Percentiles rank a stretch among this genome's conserved stretches.
Evolutionary conservation across 2,329 filamentous ascomycete genomes (phyloP).

Genomic region (Teratosphaeria pseudoeucalypti): DNA sequence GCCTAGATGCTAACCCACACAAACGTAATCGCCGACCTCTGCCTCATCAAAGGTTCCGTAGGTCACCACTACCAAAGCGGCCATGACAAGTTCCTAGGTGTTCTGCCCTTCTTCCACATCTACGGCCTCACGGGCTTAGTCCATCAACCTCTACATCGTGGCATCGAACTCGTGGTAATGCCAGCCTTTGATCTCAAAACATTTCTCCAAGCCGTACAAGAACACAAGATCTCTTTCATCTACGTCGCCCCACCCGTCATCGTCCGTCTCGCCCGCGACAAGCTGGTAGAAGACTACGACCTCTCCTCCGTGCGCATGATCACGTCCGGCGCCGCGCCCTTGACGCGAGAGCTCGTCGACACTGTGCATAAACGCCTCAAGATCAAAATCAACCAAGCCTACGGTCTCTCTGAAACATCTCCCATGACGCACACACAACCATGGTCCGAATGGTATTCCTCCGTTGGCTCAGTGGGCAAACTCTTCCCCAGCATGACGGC

Average conservation of each 20-base stretch:
- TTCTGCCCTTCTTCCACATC: conserved; percentile 85
- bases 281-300: conserved; percentile 68
- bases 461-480: conserved; percentile 67
- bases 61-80: conserved; percentile 31
- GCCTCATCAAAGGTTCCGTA: conserved; percentile 45
- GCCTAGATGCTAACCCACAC: conserved; percentile 62
- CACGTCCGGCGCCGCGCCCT: conserved; percentile 78
- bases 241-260: conserved; percentile 81
- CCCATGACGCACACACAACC: conserved; percentile 59
- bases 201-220: conserved; percentile 66
- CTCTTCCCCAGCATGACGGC: conserved; percentile 70
- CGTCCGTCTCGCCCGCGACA: conserved; percentile 68
- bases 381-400: conserved; percentile 80
- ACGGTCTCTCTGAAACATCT: conserved; percentile 75
- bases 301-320: conserved; percentile 71
- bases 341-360: conserved; percentile 70
- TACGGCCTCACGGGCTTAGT: conserved; percentile 69
- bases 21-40: conserved; percentile 67
- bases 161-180: conserved; percentile 60
- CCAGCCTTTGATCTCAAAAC: conserved; percentile 69
- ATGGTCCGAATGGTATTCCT: conserved; percentile 65
- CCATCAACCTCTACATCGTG: conserved; percentile 55
- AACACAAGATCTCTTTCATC: conserved; percentile 61
- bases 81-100: conserved; percentile 52
- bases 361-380: conserved; percentile 62